These are phyloP conservation scores for Hemerocallis citrina DNA, from an alignment of 106 monocot genomes.

Conservation along the genomic window DNA sequence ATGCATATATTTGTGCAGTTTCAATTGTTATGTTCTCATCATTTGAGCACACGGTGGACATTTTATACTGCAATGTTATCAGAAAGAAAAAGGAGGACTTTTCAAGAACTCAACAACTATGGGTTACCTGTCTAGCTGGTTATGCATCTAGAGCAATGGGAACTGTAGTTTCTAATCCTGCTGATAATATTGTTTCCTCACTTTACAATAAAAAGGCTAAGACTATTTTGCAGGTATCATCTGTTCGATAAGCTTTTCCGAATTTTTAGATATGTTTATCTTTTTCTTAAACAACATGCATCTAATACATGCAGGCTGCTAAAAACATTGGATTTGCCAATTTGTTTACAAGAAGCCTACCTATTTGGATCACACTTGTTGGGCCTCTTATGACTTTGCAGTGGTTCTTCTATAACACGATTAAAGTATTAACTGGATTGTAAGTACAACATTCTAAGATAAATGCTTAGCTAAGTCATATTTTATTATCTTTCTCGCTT, in stretches of 20 bases:
- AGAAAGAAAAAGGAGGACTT: conserved; percentile 70
- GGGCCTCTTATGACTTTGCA: conserved; percentile 88
- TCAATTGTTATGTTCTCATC: conserved; percentile 88
- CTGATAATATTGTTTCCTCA: conserved; percentile 82
- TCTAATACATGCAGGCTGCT: conserved; percentile 52
- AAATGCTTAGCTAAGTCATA: too few species aligned
- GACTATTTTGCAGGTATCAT: conserved; percentile 47
- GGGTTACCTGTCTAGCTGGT: conserved; percentile 79
- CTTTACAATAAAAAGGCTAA: conserved; percentile 80
- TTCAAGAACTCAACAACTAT: conserved; percentile 75
- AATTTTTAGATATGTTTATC: not conserved
- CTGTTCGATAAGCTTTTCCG: not conserved
- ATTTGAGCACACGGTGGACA: conserved; percentile 84
- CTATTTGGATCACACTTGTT: conserved; percentile 70
- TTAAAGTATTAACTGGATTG: conserved; percentile 82
- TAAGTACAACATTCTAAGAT: conserved; percentile 34
- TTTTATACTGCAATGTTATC: conserved; percentile 54
- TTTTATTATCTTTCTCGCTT: too few species aligned
- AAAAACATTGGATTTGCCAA: conserved; percentile 61
- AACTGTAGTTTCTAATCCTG: conserved; percentile 80
- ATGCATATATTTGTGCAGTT: conserved; percentile 37
- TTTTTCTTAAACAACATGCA: not conserved
- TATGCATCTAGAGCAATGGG: conserved; percentile 77
- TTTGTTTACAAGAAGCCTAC: conserved; percentile 89
- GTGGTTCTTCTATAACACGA: conserved; percentile 94